Evolutionary conservation across 768 basidiomycete genomes (phyloP).

Genomic region (Suillus spraguei): DNA sequence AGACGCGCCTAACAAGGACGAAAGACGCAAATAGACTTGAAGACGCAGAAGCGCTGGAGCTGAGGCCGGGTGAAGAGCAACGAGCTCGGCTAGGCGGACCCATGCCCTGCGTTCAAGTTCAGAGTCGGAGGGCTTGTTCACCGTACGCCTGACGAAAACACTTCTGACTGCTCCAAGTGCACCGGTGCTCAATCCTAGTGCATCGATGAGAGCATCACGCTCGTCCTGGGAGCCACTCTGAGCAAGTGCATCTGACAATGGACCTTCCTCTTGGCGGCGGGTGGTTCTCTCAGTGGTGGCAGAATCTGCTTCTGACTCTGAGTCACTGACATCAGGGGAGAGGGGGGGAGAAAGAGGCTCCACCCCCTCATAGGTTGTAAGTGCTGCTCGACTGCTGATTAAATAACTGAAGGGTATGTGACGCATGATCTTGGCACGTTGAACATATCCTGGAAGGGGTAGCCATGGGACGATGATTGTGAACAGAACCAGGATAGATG

Average conservation of each 20-base stretch:
- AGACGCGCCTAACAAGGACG: conserved; percentile 23
- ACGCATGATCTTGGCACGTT: conserved; percentile 26
- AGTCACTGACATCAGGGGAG: conserved; percentile 28
- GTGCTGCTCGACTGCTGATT: conserved; percentile 9
- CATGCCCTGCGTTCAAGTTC: conserved; percentile 51
- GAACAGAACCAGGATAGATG: conserved; percentile 63
- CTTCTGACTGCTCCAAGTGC: conserved; percentile 38
- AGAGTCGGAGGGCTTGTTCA: conserved; percentile 6
- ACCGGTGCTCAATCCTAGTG: conserved; percentile 42
- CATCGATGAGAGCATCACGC: conserved; percentile 38
- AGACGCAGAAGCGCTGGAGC: conserved; percentile 41
- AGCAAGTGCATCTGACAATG: conserved; percentile 33
- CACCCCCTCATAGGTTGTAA: conserved; percentile 10
- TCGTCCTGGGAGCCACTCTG: conserved; percentile 42
- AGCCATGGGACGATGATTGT: conserved; percentile 56
- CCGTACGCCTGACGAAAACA: conserved; percentile 15
- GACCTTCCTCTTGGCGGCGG: conserved; percentile 19
- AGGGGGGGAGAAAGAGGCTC: conserved; percentile 32
- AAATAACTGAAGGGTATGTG: conserved; percentile 29
- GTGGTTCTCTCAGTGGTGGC: conserved; percentile 32
- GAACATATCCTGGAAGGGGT: conserved; percentile 28
- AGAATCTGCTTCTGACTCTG: conserved; percentile 31
- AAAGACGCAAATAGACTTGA: conserved; percentile 58
- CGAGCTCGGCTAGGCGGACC: conserved; percentile 52
- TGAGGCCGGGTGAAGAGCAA: conserved; percentile 36